Evolutionary conservation across 2,329 filamentous ascomycete genomes (phyloP), one percentile per base, ranked within the genome.

Genomic region (Aspergillus aculeatus): DNA sequence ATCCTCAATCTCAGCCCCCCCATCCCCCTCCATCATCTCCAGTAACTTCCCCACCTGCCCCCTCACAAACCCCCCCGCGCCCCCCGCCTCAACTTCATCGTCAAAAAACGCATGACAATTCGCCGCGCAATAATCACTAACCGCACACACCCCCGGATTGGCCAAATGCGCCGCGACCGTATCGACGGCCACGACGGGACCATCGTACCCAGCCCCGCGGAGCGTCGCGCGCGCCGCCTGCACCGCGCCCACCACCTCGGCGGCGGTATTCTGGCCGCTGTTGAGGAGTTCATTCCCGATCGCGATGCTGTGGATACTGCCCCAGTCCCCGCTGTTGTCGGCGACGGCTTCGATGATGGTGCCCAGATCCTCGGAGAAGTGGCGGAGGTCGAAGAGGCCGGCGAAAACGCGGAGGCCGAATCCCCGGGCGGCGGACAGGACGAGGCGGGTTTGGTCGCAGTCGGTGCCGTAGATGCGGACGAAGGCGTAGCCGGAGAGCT

Each of bases 21-120:
- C 32, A 35, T 16, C 11, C 11, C 14, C 32, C 7, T 16, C 14
- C 12, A 35, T 14, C 32, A 35, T 35, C 32, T 5, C 32, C 12
- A 5, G 3, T 1, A 35, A 1, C 12, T 5, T 5, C 12, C 32
- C 32, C 32, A 80, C 82, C 63, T 88, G 86, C 26, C 80, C 78
- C 44, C 80, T 74, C 44, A 92, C 84, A 74, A 91, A 96, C 0
- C 73, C 66, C 3, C 92, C 92, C 2, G 91, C 86, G 32, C 84
- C 75, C 0, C 78, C 75, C 1, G 91, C 84, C 2, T 75, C 73
- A 26, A 84, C 83, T 50, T 83, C 84, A 3, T 81, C 75, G 67
- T 96, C 89, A 74, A 95, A 96, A 83, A 92, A 96, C 12, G 91
- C 85, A 75, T 96, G 92, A 65, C 87, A 85, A 76, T 96, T 96